phyloP scores from a whole-genome alignment of 768 basidiomycete genomes.

The Tricholoma sp. region DNA sequence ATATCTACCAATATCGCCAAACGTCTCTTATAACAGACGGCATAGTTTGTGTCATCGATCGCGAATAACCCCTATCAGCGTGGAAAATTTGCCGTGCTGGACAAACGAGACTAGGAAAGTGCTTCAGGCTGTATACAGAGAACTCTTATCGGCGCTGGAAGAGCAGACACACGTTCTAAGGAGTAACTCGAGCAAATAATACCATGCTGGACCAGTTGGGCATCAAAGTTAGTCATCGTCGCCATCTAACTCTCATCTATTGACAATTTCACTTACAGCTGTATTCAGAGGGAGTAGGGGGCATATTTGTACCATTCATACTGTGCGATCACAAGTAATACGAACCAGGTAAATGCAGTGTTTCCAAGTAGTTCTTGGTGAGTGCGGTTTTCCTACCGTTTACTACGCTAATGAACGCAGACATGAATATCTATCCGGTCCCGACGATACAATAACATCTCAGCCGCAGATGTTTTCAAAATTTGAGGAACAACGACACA shows the following conservation, averaged over 20 bases:
- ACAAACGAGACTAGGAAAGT: conserved; percentile 93
- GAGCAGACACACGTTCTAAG: conserved; percentile 95
- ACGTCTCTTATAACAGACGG: conserved; percentile 97
- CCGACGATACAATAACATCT: too few relatives aligned
- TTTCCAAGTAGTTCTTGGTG: too few relatives aligned
- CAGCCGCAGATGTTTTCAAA: too few relatives aligned
- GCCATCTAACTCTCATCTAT: background rate
- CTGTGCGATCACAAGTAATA: too few relatives aligned
- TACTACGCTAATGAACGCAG: too few relatives aligned
- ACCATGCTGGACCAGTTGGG: conserved; percentile 91
- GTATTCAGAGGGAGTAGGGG: too few relatives aligned
- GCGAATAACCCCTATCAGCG: conserved; percentile 96
- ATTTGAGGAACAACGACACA: too few relatives aligned
- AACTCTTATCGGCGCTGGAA: conserved; percentile 94
- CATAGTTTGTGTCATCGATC: conserved; percentile 98
- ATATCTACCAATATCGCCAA: conserved; percentile 95
- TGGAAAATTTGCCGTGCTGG: conserved; percentile 96
- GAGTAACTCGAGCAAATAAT: conserved; percentile 89
- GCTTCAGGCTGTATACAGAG: conserved; percentile 95
- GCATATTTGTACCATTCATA: too few relatives aligned
- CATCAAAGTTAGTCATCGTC: conserved; percentile 55
- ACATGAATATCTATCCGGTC: too few relatives aligned
- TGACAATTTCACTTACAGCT: conserved; percentile 25
- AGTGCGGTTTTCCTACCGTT: too few relatives aligned
- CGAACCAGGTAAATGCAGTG: too few relatives aligned